These are phyloP conservation scores for Tephrocybe sp. DNA, from an alignment of 768 basidiomycete genomes.

Conservation along the genomic window DNA sequence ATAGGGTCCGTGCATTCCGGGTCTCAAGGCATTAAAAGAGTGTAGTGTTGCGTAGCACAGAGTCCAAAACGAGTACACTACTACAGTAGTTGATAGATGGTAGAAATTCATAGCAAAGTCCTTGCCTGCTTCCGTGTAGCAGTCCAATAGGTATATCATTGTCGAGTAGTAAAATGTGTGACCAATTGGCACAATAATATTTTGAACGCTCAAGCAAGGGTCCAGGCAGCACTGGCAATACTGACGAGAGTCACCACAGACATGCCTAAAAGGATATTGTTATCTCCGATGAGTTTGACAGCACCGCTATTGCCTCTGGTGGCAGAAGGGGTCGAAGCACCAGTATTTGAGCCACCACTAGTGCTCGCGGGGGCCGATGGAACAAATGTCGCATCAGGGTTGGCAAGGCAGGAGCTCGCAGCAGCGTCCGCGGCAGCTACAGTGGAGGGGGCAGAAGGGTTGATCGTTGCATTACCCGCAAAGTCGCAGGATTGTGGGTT, in stretches of 20 bases:
- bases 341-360: conserved; percentile 19
- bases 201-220: conserved; percentile 29
- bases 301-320: conserved; percentile 20
- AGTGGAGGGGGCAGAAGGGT: conserved; percentile 47
- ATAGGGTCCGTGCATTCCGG: conserved; percentile 17
- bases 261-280: conserved; percentile 36
- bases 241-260: conserved; percentile 31
- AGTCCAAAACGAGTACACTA: conserved; percentile 16
- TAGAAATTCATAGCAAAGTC: conserved; percentile 15
- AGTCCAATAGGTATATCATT: neutral
- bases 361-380: conserved; percentile 44
- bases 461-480: conserved; percentile 79
- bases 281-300: conserved; percentile 21
- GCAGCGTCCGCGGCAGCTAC: conserved; percentile 50
- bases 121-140: neutral
- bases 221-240: conserved; percentile 42
- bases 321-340: conserved; percentile 16
- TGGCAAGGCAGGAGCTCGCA: conserved; percentile 65
- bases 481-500: conserved; percentile 72
- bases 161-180: neutral
- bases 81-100: conserved; percentile 12
- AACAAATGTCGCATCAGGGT: conserved; percentile 59
- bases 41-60: conserved; percentile 12
- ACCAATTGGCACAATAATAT: neutral
- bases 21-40: conserved; percentile 5